A percentile compares a stretch with the other conserved stretches of the same genome.
These are phyloP conservation scores for Mesembryanthemum crystallinum DNA, from an alignment of 148 eudicot species.

Conservation along the genomic window DNA sequence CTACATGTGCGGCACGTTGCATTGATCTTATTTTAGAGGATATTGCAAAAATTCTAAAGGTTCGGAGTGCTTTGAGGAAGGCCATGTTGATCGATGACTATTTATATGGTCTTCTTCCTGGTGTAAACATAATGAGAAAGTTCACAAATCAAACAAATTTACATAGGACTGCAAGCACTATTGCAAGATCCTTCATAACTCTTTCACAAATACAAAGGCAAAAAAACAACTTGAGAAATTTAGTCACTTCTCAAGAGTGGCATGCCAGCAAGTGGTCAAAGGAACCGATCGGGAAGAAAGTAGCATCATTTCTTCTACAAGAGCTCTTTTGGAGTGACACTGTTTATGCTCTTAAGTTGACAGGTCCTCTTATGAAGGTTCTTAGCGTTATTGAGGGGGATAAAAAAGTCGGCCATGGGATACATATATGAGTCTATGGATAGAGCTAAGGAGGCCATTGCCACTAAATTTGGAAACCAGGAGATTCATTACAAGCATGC, in stretches of 20 bases:
- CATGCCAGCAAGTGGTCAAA: conserved; percentile 1
- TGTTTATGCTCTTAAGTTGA: conserved; percentile 11
- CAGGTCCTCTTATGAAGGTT: conserved; percentile 21
- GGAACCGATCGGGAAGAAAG: background rate
- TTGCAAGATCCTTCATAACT: conserved; percentile 25
- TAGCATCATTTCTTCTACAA: background rate
- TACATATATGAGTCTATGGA: conserved; percentile 29
- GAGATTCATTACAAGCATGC: background rate
- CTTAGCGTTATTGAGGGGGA: conserved; percentile 27
- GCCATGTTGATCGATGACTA: conserved; percentile 8
- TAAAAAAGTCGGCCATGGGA: conserved; percentile 21
- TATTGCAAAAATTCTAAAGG: conserved; percentile 10
- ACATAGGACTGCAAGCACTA: background rate
- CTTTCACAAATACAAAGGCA: conserved; percentile 3
- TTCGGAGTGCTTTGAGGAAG: conserved; percentile 3
- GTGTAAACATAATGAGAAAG: conserved; percentile 5
- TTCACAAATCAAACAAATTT: conserved; percentile 8
- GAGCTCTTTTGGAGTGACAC: conserved; percentile 14
- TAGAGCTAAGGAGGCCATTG: conserved; percentile 25
- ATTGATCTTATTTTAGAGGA: conserved; percentile 22
- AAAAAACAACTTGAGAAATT: conserved; percentile 13
- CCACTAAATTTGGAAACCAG: background rate
- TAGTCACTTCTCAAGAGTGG: conserved; percentile 24
- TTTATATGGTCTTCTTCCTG: background rate
- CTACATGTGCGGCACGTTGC: conserved; percentile 15